These are phyloP conservation scores for Dalbergia cochinchinensis DNA, from an alignment of 306 rosid genomes.

Conservation along the genomic window DNA sequence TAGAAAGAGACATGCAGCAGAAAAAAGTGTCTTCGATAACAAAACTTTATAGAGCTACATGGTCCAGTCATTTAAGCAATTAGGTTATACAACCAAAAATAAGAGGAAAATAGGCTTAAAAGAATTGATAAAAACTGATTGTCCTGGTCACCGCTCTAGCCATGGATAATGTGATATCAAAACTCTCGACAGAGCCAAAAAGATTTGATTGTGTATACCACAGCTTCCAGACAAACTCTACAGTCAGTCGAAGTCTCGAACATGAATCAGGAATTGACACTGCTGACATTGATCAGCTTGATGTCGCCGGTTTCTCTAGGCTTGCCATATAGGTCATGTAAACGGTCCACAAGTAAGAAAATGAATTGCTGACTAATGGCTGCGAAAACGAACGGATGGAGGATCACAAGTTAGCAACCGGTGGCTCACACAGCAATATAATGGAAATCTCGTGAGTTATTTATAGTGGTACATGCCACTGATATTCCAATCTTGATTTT, in stretches of 20 bases:
- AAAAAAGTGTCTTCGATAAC: slow-evolving; percentile 13
- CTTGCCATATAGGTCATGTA: slow-evolving; percentile 95
- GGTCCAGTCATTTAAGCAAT: slow-evolving; percentile 18
- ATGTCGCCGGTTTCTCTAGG: slow-evolving; percentile 66
- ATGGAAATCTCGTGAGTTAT: slow-evolving; percentile 7
- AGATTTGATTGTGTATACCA: slow-evolving; percentile 33
- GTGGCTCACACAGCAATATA: background rate
- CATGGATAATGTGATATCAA: slow-evolving; percentile 35
- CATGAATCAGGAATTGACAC: slow-evolving; percentile 31
- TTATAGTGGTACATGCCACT: slow-evolving; percentile 7
- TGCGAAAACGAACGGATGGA: slow-evolving; percentile 57
- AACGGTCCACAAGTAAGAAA: slow-evolving; percentile 91
- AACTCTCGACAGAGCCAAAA: slow-evolving; percentile 20
- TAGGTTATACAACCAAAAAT: slow-evolving; percentile 28
- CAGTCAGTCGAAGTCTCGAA: slow-evolving; percentile 28
- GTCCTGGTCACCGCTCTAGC: slow-evolving; percentile 34
- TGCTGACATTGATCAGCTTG: slow-evolving; percentile 46
- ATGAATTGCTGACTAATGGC: slow-evolving; percentile 94
- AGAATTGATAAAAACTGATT: slow-evolving; percentile 31
- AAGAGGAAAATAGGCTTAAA: background rate
- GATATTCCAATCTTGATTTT: slow-evolving; percentile 33
- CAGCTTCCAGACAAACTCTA: slow-evolving; percentile 41
- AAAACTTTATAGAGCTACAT: slow-evolving; percentile 25
- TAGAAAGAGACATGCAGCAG: background rate
- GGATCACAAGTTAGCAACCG: slow-evolving; percentile 34